Evolutionary conservation across 495 filamentous ascomycete genomes (phyloP).

Genomic region (Aspergillus kassunensis): DNA sequence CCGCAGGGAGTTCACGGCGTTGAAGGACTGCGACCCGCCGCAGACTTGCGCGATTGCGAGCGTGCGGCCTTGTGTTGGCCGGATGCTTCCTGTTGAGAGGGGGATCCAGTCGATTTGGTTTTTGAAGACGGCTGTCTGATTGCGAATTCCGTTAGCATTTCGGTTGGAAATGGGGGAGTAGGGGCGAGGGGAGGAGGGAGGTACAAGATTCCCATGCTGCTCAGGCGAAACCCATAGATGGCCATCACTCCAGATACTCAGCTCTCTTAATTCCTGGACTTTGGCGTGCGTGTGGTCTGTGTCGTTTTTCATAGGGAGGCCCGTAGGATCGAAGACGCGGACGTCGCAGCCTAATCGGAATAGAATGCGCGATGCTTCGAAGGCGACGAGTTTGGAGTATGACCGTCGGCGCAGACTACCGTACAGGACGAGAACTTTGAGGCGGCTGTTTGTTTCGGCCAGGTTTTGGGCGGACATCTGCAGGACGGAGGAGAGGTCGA

Average conservation of each 20-base stretch:
- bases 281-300: slow-evolving; percentile 54
- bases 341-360: slow-evolving; percentile 66
- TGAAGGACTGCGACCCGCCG: slow-evolving; percentile 69
- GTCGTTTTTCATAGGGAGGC: slow-evolving; percentile 62
- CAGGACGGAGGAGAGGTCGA: slow-evolving; percentile 55
- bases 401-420: slow-evolving; percentile 59
- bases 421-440: slow-evolving; percentile 61
- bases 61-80: slow-evolving; percentile 67
- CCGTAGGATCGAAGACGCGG: slow-evolving; percentile 57
- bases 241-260: slow-evolving; percentile 65
- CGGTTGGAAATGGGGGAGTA: background rate
- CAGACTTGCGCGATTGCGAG: slow-evolving; percentile 62
- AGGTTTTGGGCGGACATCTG: slow-evolving; percentile 50
- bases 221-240: slow-evolving; percentile 68
- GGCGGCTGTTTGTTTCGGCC: slow-evolving; percentile 33
- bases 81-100: slow-evolving; percentile 55
- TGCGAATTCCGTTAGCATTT: slow-evolving; percentile 6
- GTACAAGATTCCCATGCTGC: slow-evolving; percentile 65
- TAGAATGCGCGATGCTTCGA: slow-evolving; percentile 59
- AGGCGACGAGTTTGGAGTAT: slow-evolving; percentile 59
- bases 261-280: slow-evolving; percentile 61
- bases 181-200: background rate
- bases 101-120: slow-evolving; percentile 78
- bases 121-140: slow-evolving; percentile 65
- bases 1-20: slow-evolving; percentile 67